Evolutionary conservation across 192 early-diverging fungal species (phyloP).

Genomic region (Diversispora eburnea): DNA sequence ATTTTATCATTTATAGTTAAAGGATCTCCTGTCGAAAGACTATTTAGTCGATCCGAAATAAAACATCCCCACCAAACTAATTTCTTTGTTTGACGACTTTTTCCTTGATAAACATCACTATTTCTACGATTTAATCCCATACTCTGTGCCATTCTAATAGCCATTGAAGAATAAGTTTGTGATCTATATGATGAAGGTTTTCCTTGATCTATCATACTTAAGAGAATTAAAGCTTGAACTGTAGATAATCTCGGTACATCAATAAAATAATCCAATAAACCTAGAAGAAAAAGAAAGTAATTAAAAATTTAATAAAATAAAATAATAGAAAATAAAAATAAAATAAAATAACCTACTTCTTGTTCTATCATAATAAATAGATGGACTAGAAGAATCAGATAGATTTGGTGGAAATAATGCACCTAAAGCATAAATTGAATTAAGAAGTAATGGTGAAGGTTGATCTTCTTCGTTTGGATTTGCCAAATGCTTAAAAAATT

Average conservation of each 20-base stretch:
- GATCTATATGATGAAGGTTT: conserved; percentile 37
- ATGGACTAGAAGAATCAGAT: conserved; percentile 17
- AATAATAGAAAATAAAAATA: not conserved
- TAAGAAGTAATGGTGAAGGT: conserved; percentile 40
- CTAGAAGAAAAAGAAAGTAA: conserved; percentile 15
- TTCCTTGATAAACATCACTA: conserved; percentile 3
- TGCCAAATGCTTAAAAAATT: conserved; percentile 27
- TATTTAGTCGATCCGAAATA: conserved; percentile 20
- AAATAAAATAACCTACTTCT: conserved; percentile 8
- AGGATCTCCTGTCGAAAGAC: conserved; percentile 49
- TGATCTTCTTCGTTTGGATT: conserved; percentile 5
- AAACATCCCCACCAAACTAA: conserved; percentile 27
- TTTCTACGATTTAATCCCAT: conserved; percentile 38
- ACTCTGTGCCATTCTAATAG: conserved; percentile 45
- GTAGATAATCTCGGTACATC: conserved; percentile 43
- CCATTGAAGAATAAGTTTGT: conserved; percentile 42
- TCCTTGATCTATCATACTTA: conserved; percentile 41
- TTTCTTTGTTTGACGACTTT: conserved; percentile 27
- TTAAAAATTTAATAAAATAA: not conserved
- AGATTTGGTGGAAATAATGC: conserved; percentile 31
- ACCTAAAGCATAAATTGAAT: conserved; percentile 38
- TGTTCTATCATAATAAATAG: conserved; percentile 23
- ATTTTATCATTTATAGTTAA: conserved; percentile 40
- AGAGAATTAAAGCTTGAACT: conserved; percentile 39
- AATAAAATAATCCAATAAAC: conserved; percentile 38